Conservation (phyloP, 306 rosid genomes). For the Mimosa bimucronata region DNA sequence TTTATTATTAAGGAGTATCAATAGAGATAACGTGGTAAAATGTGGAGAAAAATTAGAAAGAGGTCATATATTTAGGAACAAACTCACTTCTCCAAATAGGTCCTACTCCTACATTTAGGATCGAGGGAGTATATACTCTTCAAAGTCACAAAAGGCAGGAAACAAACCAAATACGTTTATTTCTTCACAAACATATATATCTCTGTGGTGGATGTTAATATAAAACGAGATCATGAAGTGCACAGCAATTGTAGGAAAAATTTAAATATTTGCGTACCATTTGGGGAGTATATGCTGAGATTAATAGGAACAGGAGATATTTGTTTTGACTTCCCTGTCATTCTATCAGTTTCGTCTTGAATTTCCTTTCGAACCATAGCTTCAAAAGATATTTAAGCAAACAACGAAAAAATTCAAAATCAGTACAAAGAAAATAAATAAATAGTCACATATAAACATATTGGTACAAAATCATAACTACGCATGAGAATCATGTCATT, state of each 20-base stretch:
- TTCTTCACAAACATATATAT: neutral
- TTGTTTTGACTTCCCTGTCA: constrained; percentile 75
- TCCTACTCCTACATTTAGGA: no score
- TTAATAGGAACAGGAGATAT: constrained; percentile 89
- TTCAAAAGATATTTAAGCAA: constrained; percentile 42
- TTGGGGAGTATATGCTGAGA: constrained; percentile 82
- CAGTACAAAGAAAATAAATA: constrained; percentile 3
- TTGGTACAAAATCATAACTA: neutral
- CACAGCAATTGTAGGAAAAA: constrained; percentile 18
- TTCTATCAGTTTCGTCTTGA: constrained; percentile 78
- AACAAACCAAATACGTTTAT: neutral
- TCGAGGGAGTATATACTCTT: constrained; percentile 1
- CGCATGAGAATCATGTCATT: neutral
- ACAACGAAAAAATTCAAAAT: constrained; percentile 32
- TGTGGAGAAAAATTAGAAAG: no score
- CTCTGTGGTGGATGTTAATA: neutral
- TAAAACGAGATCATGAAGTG: constrained; percentile 23
- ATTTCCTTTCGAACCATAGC: constrained; percentile 85
- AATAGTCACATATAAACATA: neutral
- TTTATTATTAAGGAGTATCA: no score
- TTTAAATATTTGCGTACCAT: constrained; percentile 44
- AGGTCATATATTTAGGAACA: no score
- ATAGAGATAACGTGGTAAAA: no score
- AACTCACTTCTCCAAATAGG: no score
- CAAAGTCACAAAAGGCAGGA: neutral